Evolutionary conservation across 1,284 basidiomycete species (phyloP).

Genomic region (Austroboletus rostrupii): DNA sequence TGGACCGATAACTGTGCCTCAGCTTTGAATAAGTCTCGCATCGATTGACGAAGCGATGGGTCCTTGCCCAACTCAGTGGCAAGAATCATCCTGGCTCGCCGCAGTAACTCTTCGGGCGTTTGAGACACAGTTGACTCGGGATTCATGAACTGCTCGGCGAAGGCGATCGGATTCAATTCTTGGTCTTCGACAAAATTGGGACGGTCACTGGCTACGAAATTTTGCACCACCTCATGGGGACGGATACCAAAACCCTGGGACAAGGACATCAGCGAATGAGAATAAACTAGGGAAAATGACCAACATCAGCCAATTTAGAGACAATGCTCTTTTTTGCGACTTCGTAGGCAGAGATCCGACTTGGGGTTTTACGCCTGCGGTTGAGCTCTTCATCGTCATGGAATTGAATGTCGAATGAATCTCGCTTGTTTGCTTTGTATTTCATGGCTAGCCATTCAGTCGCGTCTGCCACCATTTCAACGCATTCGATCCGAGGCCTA

Average conservation of each 20-base stretch:
- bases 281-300: slow-evolving; percentile 16
- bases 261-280: slow-evolving; percentile 13
- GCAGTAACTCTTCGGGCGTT: slow-evolving; percentile 61
- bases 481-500: slow-evolving; percentile 59
- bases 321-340: slow-evolving; percentile 77
- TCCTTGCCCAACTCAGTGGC: slow-evolving; percentile 92
- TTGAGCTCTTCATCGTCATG: slow-evolving; percentile 66
- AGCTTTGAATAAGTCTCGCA: slow-evolving; percentile 75
- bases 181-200: slow-evolving; percentile 75
- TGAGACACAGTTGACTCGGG: slow-evolving; percentile 55
- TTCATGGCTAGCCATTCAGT: slow-evolving; percentile 90
- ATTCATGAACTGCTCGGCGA: slow-evolving; percentile 76
- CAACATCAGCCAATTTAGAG: slow-evolving; percentile 72
- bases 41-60: slow-evolving; percentile 80
- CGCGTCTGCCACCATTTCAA: slow-evolving; percentile 90
- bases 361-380: slow-evolving; percentile 78
- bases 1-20: slow-evolving; percentile 79
- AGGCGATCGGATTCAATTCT: slow-evolving; percentile 67
- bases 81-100: slow-evolving; percentile 80
- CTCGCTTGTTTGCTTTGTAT: slow-evolving; percentile 74
- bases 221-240: slow-evolving; percentile 76
- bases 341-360: slow-evolving; percentile 84
- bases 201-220: slow-evolving; percentile 61
- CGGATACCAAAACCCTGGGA: slow-evolving; percentile 74
- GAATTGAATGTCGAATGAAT: slow-evolving; percentile 57